Percentiles rank a stretch among this genome's conserved stretches.
phyloP scores from a whole-genome alignment of 148 eudicot species.

The Gaultheria prostrata region DNA sequence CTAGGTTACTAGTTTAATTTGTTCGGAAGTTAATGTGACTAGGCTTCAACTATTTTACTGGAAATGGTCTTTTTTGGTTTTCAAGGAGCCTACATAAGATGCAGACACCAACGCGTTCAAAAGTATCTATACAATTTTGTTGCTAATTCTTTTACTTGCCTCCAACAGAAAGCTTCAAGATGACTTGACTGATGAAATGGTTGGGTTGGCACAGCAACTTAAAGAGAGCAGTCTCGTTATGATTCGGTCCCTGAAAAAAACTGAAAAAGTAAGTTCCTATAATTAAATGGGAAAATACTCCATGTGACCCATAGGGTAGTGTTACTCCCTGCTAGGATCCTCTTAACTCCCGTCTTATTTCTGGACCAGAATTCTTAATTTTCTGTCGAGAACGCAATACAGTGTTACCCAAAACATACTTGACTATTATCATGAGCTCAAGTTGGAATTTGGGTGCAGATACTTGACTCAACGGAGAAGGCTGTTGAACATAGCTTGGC shows the following conservation, averaged over 20 bases:
- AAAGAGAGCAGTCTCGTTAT: constrained; percentile 85
- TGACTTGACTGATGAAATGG: constrained; percentile 98
- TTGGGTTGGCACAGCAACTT: constrained; percentile 72
- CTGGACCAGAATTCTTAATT: too few relatives aligned
- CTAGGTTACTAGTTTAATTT: neutral
- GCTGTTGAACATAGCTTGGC: constrained; percentile 94
- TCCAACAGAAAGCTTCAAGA: constrained; percentile 86
- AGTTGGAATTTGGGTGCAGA: constrained; percentile 35
- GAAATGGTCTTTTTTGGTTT: neutral
- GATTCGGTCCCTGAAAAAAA: constrained; percentile 71
- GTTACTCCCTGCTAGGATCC: too few relatives aligned
- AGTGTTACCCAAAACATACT: neutral
- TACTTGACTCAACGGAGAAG: constrained; percentile 92
- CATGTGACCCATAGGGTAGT: too few relatives aligned
- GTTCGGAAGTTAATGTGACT: neutral
- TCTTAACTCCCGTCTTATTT: too few relatives aligned
- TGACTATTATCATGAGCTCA: neutral
- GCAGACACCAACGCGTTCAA: neutral
- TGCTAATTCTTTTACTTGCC: constrained; percentile 17
- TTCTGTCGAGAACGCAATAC: too few relatives aligned
- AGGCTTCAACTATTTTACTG: neutral
- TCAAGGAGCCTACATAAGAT: neutral
- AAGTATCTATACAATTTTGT: neutral
- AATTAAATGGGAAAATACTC: too few relatives aligned
- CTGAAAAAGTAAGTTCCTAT: constrained; percentile 64